phyloP scores from a whole-genome alignment of 2,329 filamentous ascomycete genomes.

The Ascomycota sp. region DNA sequence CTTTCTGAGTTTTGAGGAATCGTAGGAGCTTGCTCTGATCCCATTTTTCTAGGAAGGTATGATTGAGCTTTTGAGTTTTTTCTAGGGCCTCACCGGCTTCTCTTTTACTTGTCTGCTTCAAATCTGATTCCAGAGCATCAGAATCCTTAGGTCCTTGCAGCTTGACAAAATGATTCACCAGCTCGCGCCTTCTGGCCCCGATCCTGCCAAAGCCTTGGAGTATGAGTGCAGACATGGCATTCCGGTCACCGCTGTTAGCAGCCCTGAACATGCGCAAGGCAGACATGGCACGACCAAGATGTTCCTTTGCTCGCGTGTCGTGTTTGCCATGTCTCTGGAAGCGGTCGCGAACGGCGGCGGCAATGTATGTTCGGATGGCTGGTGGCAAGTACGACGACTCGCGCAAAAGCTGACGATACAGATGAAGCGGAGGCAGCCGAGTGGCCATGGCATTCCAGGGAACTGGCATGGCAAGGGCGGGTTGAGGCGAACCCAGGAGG shows the following conservation, averaged over 20 bases:
- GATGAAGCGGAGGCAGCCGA: slow-evolving; percentile 9
- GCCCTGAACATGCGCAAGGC: slow-evolving; percentile 28
- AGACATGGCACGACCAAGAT: slow-evolving; percentile 20
- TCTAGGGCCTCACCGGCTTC: not conserved
- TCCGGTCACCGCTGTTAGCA: slow-evolving; percentile 28
- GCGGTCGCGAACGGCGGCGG: slow-evolving; percentile 19
- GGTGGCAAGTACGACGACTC: slow-evolving; percentile 39
- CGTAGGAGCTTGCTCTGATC: slow-evolving; percentile 21
- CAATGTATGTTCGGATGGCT: slow-evolving; percentile 23
- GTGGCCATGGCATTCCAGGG: slow-evolving; percentile 8
- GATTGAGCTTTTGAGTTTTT: slow-evolving; percentile 3
- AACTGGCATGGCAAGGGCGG: slow-evolving; percentile 8
- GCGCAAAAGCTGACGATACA: slow-evolving; percentile 40
- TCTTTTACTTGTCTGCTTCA: not conserved
- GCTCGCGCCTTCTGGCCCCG: slow-evolving; percentile 27
- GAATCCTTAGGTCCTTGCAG: slow-evolving; percentile 18
- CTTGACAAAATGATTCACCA: slow-evolving; percentile 20
- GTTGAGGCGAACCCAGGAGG: too few relatives aligned
- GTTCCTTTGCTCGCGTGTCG: slow-evolving; percentile 8
- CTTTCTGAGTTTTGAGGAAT: slow-evolving; percentile 21
- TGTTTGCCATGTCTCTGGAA: slow-evolving; percentile 22
- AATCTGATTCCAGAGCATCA: slow-evolving; percentile 14
- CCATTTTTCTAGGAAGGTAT: slow-evolving; percentile 26
- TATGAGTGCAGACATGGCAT: slow-evolving; percentile 26
- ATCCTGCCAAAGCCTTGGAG: slow-evolving; percentile 28